Conservation (phyloP, 1,284 basidiomycete species). For the Hortiboletus rubellus region DNA sequence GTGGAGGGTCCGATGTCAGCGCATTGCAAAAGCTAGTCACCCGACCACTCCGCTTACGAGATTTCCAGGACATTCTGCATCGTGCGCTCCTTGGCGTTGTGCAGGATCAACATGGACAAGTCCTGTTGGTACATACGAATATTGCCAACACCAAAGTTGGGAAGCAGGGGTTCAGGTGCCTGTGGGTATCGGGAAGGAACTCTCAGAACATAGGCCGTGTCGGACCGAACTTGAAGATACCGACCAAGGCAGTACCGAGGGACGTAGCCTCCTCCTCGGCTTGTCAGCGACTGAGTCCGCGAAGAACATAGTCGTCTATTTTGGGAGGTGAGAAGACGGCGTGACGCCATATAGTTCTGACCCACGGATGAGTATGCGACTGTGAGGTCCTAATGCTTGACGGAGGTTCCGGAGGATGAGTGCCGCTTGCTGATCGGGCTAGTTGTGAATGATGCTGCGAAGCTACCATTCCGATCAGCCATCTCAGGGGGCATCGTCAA, state of each 20-base stretch:
- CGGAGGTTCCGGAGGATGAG: slow-evolving; percentile 31
- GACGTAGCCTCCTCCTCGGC: slow-evolving; percentile 13
- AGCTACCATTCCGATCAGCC: slow-evolving; percentile 15
- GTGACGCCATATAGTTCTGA: not conserved
- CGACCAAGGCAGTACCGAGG: slow-evolving; percentile 17
- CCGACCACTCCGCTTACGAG: slow-evolving; percentile 22
- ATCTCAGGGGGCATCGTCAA: no score
- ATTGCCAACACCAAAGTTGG: slow-evolving; percentile 38
- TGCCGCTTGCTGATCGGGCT: slow-evolving; percentile 29
- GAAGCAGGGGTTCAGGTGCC: slow-evolving; percentile 38
- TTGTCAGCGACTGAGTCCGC: slow-evolving; percentile 19
- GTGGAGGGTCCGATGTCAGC: slow-evolving; percentile 7
- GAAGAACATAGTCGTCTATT: slow-evolving; percentile 28
- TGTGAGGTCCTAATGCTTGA: slow-evolving; percentile 28
- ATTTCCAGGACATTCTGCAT: slow-evolving; percentile 31
- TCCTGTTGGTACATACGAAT: slow-evolving; percentile 33
- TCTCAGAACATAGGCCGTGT: not conserved
- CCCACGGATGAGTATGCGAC: slow-evolving; percentile 34
- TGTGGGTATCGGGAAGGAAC: slow-evolving; percentile 6
- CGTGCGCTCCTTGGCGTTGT: slow-evolving; percentile 37
- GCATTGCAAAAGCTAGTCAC: not conserved
- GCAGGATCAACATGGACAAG: slow-evolving; percentile 31
- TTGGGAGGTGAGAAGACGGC: not conserved
- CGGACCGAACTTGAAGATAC: not conserved
- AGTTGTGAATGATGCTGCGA: slow-evolving; percentile 34